These are phyloP conservation scores for Persicaria tinctoria DNA, from an alignment of 148 eudicot genomes.

Conservation along the genomic window DNA sequence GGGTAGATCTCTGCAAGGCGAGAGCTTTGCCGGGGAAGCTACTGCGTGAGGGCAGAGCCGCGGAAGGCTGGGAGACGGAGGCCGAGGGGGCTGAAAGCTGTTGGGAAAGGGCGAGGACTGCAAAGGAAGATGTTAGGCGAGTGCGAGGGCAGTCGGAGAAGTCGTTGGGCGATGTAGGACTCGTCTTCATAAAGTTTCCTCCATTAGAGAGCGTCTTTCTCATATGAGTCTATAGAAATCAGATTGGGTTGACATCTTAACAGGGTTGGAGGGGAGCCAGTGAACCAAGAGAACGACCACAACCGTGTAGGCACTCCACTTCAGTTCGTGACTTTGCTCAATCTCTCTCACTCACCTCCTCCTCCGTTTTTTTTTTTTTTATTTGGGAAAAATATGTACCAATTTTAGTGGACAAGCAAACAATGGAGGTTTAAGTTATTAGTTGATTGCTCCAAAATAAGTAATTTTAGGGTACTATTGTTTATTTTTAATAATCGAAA, in stretches of 20 bases:
- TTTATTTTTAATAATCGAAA: no score
- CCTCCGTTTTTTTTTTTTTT: slow-evolving; percentile 52
- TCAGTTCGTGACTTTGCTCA: slow-evolving; percentile 8
- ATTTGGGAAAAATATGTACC: background rate
- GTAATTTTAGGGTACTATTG: no score
- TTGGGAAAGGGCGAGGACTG: no score
- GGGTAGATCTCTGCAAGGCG: no score
- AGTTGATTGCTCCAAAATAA: no score
- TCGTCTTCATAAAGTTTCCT: slow-evolving; percentile 53
- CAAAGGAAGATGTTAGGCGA: no score
- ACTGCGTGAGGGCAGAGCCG: no score
- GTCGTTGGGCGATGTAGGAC: slow-evolving; percentile 16
- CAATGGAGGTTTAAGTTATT: no score
- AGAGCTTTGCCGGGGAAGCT: no score
- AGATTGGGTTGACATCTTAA: slow-evolving; percentile 45
- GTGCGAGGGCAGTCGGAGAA: slow-evolving; percentile 31
- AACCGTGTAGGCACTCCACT: slow-evolving; percentile 52
- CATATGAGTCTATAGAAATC: slow-evolving; percentile 49
- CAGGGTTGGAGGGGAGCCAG: slow-evolving; percentile 39
- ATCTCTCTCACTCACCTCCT: slow-evolving; percentile 41
- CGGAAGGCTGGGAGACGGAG: no score
- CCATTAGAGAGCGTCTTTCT: slow-evolving; percentile 56
- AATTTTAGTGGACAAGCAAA: no score
- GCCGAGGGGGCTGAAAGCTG: no score
- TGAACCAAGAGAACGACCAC: slow-evolving; percentile 59